Percentiles rank a stretch among this genome's conserved stretches.
These are phyloP conservation scores for Leccinum uliginosum DNA, from an alignment of 768 basidiomycete genomes.

Conservation along the genomic window DNA sequence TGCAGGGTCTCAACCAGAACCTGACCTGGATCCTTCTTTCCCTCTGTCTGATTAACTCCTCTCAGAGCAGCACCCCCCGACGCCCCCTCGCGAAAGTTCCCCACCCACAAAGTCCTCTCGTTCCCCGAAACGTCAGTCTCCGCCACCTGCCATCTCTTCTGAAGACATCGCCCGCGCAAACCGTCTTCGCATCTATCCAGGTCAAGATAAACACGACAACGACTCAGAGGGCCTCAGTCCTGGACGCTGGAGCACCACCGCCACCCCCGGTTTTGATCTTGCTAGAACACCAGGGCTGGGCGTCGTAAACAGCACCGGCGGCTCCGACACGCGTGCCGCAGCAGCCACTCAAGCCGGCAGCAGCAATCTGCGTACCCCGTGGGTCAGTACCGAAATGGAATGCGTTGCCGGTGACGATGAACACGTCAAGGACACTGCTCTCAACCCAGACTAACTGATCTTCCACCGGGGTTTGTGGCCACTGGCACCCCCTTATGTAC, in stretches of 20 bases:
- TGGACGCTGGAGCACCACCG: slow-evolving; percentile 70
- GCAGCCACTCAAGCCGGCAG: slow-evolving; percentile 17
- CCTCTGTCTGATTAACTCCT: slow-evolving; percentile 13
- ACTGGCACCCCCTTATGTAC: slow-evolving; percentile 18
- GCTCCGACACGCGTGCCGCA: slow-evolving; percentile 19
- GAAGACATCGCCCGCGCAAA: slow-evolving; percentile 28
- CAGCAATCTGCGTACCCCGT: slow-evolving; percentile 26
- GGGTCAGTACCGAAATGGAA: slow-evolving; percentile 45
- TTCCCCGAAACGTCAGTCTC: slow-evolving; percentile 31
- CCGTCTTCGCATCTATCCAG: slow-evolving; percentile 20
- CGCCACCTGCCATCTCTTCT: slow-evolving; percentile 29
- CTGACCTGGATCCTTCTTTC: slow-evolving; percentile 13
- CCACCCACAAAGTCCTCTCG: slow-evolving; percentile 21
- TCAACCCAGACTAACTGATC: slow-evolving; percentile 16
- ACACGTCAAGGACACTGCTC: slow-evolving; percentile 16
- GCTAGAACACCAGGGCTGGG: slow-evolving; percentile 18
- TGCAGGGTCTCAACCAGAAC: slow-evolving; percentile 41
- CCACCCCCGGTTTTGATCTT: slow-evolving; percentile 60
- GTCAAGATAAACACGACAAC: slow-evolving; percentile 28
- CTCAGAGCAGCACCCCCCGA: slow-evolving; percentile 14
- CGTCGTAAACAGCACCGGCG: slow-evolving; percentile 8
- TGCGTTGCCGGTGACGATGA: slow-evolving; percentile 26
- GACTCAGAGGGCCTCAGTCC: slow-evolving; percentile 43
- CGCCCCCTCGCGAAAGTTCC: slow-evolving; percentile 25
- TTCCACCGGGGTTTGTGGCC: slow-evolving; percentile 29